Conservation (phyloP, 2,329 filamentous ascomycete species). For the Monilinia laxa region DNA sequence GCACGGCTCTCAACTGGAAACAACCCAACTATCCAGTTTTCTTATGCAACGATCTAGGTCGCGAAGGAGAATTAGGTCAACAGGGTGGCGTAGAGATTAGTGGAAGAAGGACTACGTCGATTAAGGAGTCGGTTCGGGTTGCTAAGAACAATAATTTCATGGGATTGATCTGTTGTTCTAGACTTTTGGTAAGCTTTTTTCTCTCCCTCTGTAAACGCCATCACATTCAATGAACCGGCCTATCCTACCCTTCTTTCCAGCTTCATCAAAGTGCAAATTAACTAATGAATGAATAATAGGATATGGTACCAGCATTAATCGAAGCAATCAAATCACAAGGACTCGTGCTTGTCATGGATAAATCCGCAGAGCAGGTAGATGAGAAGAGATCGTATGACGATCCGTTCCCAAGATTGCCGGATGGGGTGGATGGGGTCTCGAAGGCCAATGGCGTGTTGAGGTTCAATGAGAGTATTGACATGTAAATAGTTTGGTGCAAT, state of each 20-base stretch:
- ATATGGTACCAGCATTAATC: slow-evolving; percentile 88
- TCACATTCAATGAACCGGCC: neutral
- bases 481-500: slow-evolving; percentile 42
- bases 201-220: neutral
- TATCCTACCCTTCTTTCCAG: neutral
- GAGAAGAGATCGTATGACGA: slow-evolving; percentile 43
- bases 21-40: slow-evolving; percentile 98
- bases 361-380: slow-evolving; percentile 54
- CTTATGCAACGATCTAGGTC: slow-evolving; percentile 87
- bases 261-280: neutral
- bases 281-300: slow-evolving; percentile 52
- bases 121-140: slow-evolving; percentile 92
- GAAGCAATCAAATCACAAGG: slow-evolving; percentile 94
- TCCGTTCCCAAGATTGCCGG: slow-evolving; percentile 62
- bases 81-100: slow-evolving; percentile 45
- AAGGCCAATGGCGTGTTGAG: slow-evolving; percentile 82
- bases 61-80: slow-evolving; percentile 48
- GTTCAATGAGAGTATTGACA: slow-evolving; percentile 90
- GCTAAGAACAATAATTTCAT: slow-evolving; percentile 97
- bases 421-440: slow-evolving; percentile 84
- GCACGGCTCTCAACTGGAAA: slow-evolving; percentile 97
- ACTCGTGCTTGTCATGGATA: slow-evolving; percentile 87
- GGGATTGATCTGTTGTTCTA: slow-evolving; percentile 88
- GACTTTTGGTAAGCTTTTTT: slow-evolving; percentile 67
- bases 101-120: slow-evolving; percentile 74